Conservation (phyloP, 257 asterid genomes). For the Solanum chaucha region DNA sequence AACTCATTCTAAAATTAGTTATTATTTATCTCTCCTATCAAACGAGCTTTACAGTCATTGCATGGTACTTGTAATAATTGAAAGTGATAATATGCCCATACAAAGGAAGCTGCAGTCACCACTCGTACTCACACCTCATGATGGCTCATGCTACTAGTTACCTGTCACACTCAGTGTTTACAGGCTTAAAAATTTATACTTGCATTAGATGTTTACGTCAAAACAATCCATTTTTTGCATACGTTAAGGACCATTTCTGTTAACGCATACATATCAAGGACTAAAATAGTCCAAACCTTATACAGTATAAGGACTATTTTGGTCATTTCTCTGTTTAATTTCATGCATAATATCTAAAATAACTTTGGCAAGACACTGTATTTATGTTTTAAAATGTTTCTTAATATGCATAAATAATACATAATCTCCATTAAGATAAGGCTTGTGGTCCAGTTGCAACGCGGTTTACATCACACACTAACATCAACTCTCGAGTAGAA, state of each 20-base stretch:
- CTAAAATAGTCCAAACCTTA: background rate
- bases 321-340: background rate
- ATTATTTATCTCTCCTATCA: background rate
- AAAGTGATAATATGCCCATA: background rate
- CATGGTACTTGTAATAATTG: background rate
- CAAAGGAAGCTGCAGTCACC: background rate
- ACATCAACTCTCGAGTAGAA: no score
- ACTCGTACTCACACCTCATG: background rate
- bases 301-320: background rate
- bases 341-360: background rate
- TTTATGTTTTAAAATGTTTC: background rate
- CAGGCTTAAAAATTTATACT: background rate
- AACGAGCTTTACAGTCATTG: background rate
- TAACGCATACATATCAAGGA: background rate
- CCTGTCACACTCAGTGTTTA: background rate
- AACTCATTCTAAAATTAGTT: background rate
- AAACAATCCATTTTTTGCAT: no score
- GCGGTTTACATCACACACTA: no score
- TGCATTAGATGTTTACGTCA: background rate
- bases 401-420: background rate
- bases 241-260: background rate
- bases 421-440: background rate
- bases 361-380: background rate
- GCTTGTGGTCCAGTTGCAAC: no score
- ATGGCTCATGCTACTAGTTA: background rate